Evolutionary conservation across 2,329 filamentous ascomycete species (phyloP), one percentile per base, ranked within the genome.

Genomic region (Beauveria rudraprayagi): DNA sequence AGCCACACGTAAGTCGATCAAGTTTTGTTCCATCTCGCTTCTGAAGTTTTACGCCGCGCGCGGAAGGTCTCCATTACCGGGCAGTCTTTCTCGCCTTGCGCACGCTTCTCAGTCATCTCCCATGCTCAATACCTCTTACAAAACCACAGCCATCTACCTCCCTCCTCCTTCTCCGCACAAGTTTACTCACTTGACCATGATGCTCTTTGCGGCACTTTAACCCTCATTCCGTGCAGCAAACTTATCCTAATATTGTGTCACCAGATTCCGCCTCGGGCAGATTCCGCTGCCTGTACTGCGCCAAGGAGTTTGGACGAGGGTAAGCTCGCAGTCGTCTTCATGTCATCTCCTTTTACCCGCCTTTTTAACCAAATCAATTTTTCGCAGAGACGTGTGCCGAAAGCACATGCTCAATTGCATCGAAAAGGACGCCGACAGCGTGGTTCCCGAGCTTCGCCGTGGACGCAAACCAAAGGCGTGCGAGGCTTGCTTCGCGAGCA

Each of bases 401-500:
- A 69, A 70, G 48, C 69, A 70, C 56, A 62, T 65, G 8, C 34
- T 64, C 6, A 62, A 63, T 44, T 70, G 69, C 37, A 59, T 63
- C 3, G 62, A 61, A 40, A 69, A 66, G 17, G 56, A 59, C 30
- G 50, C 44, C 24, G 57, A 61, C 5, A 60, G 57, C 11, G 54
- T 56, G 2, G 30, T 69, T 1, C 66, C 67, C 3, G 64, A 65
- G 1, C 63, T 66, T 9, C 67, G 66, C 43, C 66, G 69, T 5
- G 70, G 70, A 16, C 68, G 70, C 34, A 70, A 68, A 47, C 66
- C 68, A 0, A 60, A 63, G 1, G 69, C 70, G 3, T 72, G 70
- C 59, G 69, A 70, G 22, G 64, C 65, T 2, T 72, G 70, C 57
- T 70, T 68, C 56, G 65, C 63, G 28, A 68, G 68, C 63, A 70